Conservation (phyloP, 805 yeast species). For the Phaffomyces antillensis region DNA sequence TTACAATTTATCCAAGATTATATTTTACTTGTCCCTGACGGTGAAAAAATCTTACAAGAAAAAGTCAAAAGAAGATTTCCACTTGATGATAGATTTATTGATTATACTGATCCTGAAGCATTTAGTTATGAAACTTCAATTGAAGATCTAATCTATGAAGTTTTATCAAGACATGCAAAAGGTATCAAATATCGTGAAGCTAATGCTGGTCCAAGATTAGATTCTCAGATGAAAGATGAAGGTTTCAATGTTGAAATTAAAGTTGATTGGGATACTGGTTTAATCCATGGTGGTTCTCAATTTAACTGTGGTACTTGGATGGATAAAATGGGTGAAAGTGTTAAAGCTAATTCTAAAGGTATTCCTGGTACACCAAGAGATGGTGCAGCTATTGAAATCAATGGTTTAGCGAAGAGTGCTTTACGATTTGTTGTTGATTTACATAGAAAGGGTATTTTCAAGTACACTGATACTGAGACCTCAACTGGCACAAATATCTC, state of each 20-base stretch:
- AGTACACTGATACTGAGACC: slow-evolving; percentile 46
- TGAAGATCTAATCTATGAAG: slow-evolving; percentile 74
- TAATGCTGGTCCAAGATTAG: slow-evolving; percentile 84
- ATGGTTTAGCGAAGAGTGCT: slow-evolving; percentile 78
- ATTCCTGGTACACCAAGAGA: slow-evolving; percentile 96
- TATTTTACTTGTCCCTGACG: slow-evolving; percentile 58
- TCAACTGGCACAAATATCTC: slow-evolving; percentile 51
- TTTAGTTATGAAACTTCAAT: slow-evolving; percentile 65
- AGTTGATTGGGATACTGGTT: slow-evolving; percentile 87
- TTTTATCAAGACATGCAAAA: slow-evolving; percentile 78
- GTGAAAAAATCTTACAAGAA: slow-evolving; percentile 58
- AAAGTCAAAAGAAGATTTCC: slow-evolving; percentile 83
- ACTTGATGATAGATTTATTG: slow-evolving; percentile 71
- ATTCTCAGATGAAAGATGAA: slow-evolving; percentile 85
- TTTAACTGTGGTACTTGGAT: slow-evolving; percentile 98
- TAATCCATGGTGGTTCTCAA: slow-evolving; percentile 87
- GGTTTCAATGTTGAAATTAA: slow-evolving; percentile 80
- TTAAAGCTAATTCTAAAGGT: slow-evolving; percentile 77
- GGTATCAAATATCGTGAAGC: slow-evolving; percentile 90
- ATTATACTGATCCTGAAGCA: slow-evolving; percentile 65
- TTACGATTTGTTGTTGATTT: slow-evolving; percentile 71
- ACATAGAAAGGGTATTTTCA: slow-evolving; percentile 46
- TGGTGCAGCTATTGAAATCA: slow-evolving; percentile 93
- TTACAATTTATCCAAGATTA: slow-evolving; percentile 86
- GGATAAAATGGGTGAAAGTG: slow-evolving; percentile 99